These are phyloP conservation scores for Epichloe festucae DNA, from an alignment of 2,329 filamentous ascomycete species.

Conservation along the genomic window DNA sequence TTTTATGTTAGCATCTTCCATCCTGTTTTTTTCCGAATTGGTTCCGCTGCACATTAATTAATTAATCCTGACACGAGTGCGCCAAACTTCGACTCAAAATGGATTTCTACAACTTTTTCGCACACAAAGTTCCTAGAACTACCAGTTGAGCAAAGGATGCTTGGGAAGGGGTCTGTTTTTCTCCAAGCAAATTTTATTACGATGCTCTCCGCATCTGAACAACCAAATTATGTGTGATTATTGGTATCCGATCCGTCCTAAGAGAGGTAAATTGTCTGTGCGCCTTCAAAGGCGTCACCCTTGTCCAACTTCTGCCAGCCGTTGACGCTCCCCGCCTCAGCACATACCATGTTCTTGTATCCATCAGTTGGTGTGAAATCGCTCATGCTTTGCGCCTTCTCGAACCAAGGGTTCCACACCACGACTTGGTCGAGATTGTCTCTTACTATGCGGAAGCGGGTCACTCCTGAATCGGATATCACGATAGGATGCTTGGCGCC, in stretches of 20 bases:
- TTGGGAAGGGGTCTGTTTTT: too few relatives aligned
- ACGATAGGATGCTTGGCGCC: slow-evolving; percentile 45
- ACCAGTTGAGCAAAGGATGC: too few relatives aligned
- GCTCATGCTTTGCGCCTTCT: slow-evolving; percentile 67
- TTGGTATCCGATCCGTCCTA: slow-evolving; percentile 6
- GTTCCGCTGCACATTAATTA: too few relatives aligned
- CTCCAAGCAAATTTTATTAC: too few relatives aligned
- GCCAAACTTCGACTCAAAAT: too few relatives aligned
- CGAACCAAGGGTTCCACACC: slow-evolving; percentile 93
- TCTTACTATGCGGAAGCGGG: slow-evolving; percentile 60
- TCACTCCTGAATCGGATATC: slow-evolving; percentile 49
- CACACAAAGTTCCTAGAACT: too few relatives aligned
- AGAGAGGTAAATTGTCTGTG: slow-evolving; percentile 38
- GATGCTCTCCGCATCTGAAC: too few relatives aligned
- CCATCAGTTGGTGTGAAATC: slow-evolving; percentile 86
- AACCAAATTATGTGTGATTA: too few relatives aligned
- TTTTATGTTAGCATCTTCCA: too few relatives aligned
- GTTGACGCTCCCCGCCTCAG: slow-evolving; percentile 77
- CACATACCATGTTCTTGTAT: slow-evolving; percentile 86
- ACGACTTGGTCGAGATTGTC: slow-evolving; percentile 82
- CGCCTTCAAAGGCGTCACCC: slow-evolving; percentile 54
- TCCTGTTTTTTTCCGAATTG: too few relatives aligned
- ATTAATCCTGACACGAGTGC: too few relatives aligned
- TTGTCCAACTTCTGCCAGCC: slow-evolving; percentile 76
- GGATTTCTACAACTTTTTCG: too few relatives aligned